These are phyloP conservation scores for Colletotrichum kahawae DNA, from an alignment of 2,329 filamentous ascomycete genomes.

Conservation along the genomic window DNA sequence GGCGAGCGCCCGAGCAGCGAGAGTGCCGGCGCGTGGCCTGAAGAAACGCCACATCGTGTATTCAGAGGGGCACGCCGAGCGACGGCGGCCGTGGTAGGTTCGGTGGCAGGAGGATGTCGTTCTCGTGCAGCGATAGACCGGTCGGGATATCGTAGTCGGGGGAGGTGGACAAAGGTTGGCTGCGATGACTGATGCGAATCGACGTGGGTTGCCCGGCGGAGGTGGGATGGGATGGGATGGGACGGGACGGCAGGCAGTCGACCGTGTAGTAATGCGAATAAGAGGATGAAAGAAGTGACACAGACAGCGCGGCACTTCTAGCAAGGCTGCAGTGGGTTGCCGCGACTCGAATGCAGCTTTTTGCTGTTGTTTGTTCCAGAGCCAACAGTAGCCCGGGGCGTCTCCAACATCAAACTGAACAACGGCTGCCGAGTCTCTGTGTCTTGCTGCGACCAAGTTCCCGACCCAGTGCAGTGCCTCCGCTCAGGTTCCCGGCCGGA, in stretches of 20 bases:
- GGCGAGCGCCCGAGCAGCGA: conserved; percentile 14
- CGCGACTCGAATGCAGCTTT: neutral
- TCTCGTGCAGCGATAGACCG: neutral
- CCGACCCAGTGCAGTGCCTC: neutral
- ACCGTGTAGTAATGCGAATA: neutral
- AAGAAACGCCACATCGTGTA: conserved; percentile 19
- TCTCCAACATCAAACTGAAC: neutral
- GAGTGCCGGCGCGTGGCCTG: conserved; percentile 3
- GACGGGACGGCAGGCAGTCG: neutral
- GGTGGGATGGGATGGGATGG: neutral
- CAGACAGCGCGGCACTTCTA: neutral
- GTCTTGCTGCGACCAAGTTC: neutral
- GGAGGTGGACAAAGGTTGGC: neutral
- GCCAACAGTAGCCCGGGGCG: neutral
- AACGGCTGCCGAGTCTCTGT: neutral
- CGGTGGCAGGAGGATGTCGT: neutral
- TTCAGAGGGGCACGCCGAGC: conserved; percentile 1
- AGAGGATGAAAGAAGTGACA: neutral
- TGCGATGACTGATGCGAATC: neutral
- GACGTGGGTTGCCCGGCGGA: neutral
- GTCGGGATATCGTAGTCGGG: neutral
- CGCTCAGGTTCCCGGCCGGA: neutral
- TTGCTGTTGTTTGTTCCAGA: neutral
- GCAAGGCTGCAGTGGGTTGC: neutral
- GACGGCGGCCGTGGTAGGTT: neutral